Conservation (phyloP, 768 basidiomycete genomes). For the Austroboletus festivus region DNA sequence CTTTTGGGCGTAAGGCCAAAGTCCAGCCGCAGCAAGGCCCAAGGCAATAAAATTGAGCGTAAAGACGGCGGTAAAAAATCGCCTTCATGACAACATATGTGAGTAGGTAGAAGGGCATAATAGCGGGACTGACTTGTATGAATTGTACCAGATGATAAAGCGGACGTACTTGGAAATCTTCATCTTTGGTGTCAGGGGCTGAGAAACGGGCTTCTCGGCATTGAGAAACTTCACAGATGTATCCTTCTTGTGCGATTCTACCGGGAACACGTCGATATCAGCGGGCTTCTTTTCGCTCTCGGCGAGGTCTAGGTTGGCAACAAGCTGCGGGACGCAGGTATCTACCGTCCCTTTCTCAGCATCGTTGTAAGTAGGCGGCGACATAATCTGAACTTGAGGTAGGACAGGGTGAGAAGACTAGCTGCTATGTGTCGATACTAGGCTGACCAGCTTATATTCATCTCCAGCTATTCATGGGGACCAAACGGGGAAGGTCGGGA, state of each 20-base stretch:
- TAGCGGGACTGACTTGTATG: constrained; percentile 53
- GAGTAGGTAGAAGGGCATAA: neutral
- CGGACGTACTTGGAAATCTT: constrained; percentile 58
- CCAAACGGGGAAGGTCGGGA: constrained; percentile 9
- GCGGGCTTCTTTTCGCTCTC: constrained; percentile 40
- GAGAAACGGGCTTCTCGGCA: constrained; percentile 34
- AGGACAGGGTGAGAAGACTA: constrained; percentile 12
- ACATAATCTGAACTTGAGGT: constrained; percentile 33
- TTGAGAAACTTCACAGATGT: constrained; percentile 33
- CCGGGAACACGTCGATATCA: constrained; percentile 28
- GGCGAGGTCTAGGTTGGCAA: constrained; percentile 29
- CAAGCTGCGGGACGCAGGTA: constrained; percentile 33
- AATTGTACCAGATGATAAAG: constrained; percentile 75
- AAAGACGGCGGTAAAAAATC: constrained; percentile 67
- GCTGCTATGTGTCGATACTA: constrained; percentile 8
- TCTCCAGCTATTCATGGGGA: neutral
- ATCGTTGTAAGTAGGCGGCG: constrained; percentile 45
- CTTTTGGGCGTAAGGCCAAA: constrained; percentile 63
- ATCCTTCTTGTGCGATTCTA: constrained; percentile 42
- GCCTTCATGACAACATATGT: constrained; percentile 39
- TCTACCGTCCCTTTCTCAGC: constrained; percentile 60
- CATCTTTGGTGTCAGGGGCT: constrained; percentile 45
- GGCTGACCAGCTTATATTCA: constrained; percentile 25
- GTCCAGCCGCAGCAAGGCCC: constrained; percentile 55
- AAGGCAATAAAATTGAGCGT: constrained; percentile 59